Evolutionary conservation across 2,329 filamentous ascomycete species (phyloP).

Genomic region (Colletotrichum cereale): DNA sequence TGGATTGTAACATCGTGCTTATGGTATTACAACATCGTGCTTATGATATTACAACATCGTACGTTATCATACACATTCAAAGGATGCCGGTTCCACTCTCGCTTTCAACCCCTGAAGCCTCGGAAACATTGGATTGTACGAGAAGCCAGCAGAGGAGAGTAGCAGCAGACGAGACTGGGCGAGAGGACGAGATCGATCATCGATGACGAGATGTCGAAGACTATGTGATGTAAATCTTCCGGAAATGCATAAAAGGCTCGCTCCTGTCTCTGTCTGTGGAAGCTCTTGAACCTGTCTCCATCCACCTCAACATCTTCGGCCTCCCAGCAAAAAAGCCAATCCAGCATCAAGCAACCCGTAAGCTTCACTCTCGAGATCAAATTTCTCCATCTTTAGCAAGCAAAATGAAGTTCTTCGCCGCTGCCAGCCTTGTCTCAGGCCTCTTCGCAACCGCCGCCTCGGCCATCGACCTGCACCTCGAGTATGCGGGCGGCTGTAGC

Average conservation of each 20-base stretch:
- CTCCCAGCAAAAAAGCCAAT: conserved; percentile 13
- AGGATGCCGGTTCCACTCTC: background rate
- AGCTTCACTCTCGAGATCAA: conserved; percentile 4
- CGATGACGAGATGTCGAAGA: background rate
- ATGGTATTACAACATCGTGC: conserved; percentile 13
- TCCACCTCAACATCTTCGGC: conserved; percentile 11
- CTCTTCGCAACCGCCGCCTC: conserved; percentile 31
- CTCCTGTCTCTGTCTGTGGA: conserved; percentile 14
- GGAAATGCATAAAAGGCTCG: conserved; percentile 27
- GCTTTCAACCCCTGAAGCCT: conserved; percentile 20
- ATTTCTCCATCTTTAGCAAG: conserved; percentile 14
- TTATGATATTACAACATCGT: conserved; percentile 12
- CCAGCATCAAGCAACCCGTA: conserved; percentile 3
- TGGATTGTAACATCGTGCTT: background rate
- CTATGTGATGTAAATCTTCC: background rate
- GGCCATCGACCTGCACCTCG: conserved; percentile 32
- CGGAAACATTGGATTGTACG: conserved; percentile 13
- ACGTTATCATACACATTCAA: conserved; percentile 7
- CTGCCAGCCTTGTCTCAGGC: conserved; percentile 23
- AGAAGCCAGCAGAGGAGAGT: conserved; percentile 10
- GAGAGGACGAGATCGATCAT: background rate
- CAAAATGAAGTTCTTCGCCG: conserved; percentile 28
- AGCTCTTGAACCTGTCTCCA: background rate
- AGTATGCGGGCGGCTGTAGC: conserved; percentile 31
- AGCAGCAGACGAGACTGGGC: conserved; percentile 10